Evolutionary conservation across 2,329 filamentous ascomycete genomes (phyloP).

Genomic region (Scedosporium aurantiacum): DNA sequence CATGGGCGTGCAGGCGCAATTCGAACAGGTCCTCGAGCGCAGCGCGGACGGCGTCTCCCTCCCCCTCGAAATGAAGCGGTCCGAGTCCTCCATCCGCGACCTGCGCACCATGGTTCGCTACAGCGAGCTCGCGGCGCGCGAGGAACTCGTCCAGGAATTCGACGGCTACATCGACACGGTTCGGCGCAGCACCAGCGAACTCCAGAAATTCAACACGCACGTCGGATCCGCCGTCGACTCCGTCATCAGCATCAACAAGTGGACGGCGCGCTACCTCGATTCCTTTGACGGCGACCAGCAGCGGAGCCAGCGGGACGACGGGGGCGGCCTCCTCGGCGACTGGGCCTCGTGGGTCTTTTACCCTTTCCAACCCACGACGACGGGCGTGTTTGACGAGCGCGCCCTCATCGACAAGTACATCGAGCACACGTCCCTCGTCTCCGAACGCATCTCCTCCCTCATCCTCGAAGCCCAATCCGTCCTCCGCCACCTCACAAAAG

Average conservation of each 20-base stretch:
- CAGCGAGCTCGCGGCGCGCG: conserved; percentile 54
- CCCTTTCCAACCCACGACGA: conserved; percentile 47
- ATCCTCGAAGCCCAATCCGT: conserved; percentile 62
- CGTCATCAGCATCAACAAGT: conserved; percentile 63
- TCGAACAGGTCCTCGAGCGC: conserved; percentile 63
- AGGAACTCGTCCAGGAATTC: conserved; percentile 66
- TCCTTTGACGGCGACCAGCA: conserved; percentile 21
- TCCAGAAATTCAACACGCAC: conserved; percentile 66
- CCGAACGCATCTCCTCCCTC: conserved; percentile 55
- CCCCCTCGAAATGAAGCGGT: conserved; percentile 68
- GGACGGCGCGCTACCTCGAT: conserved; percentile 60
- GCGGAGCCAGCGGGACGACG: conserved; percentile 9
- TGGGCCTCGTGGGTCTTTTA: conserved; percentile 37
- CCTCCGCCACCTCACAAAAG: conserved; percentile 50
- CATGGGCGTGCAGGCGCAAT: conserved; percentile 62
- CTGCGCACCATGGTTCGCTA: conserved; percentile 61
- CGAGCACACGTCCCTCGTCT: conserved; percentile 57
- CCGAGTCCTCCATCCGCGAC: conserved; percentile 63
- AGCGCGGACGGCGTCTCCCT: conserved; percentile 54
- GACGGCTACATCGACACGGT: conserved; percentile 64
- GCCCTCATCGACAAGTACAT: conserved; percentile 64
- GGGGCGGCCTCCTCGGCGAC: conserved; percentile 19
- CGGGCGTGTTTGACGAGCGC: conserved; percentile 29
- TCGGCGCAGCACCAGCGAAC: conserved; percentile 49
- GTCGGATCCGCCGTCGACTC: conserved; percentile 64